Percentiles rank a stretch among this genome's conserved stretches.
Conservation (phyloP, 768 basidiomycete species). For the Termitomyces heimii region DNA sequence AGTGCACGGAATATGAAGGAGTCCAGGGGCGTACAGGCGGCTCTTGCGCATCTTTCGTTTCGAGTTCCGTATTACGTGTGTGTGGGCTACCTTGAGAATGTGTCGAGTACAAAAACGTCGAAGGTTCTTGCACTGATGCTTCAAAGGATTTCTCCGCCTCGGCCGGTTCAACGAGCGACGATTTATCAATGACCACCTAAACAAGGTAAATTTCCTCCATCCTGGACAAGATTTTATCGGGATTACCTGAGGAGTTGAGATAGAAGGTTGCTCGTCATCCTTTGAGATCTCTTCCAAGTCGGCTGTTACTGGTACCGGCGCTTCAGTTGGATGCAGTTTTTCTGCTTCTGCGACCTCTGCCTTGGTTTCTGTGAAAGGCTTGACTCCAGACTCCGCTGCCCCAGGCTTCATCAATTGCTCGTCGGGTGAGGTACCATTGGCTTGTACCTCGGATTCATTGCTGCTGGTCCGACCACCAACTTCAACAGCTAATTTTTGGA, state of each 20-base stretch:
- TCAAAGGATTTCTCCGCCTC: background rate
- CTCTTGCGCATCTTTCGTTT: slow-evolving; percentile 1
- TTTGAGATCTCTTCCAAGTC: slow-evolving; percentile 6
- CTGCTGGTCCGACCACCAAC: background rate
- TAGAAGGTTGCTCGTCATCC: background rate
- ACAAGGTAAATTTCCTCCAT: background rate
- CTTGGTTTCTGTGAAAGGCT: background rate
- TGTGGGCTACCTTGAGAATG: slow-evolving; percentile 27
- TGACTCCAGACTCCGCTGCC: background rate
- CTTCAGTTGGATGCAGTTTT: background rate
- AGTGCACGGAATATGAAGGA: slow-evolving; percentile 35
- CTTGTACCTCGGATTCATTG: background rate
- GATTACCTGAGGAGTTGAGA: slow-evolving; percentile 10
- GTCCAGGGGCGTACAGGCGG: slow-evolving; percentile 26
- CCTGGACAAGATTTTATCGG: background rate
- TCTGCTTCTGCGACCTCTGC: background rate
- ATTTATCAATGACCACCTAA: slow-evolving; percentile 16
- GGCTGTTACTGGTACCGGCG: background rate
- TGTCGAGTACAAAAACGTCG: slow-evolving; percentile 34
- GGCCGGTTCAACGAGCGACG: slow-evolving; percentile 9
- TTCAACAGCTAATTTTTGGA: background rate
- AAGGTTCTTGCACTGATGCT: slow-evolving; percentile 7
- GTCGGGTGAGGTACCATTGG: slow-evolving; percentile 21
- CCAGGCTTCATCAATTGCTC: slow-evolving; percentile 4
- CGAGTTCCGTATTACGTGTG: slow-evolving; percentile 3